Base-by-base conservation (phyloP, 2,329 filamentous ascomycete species). In the Colletotrichum plurivorum region DNA sequence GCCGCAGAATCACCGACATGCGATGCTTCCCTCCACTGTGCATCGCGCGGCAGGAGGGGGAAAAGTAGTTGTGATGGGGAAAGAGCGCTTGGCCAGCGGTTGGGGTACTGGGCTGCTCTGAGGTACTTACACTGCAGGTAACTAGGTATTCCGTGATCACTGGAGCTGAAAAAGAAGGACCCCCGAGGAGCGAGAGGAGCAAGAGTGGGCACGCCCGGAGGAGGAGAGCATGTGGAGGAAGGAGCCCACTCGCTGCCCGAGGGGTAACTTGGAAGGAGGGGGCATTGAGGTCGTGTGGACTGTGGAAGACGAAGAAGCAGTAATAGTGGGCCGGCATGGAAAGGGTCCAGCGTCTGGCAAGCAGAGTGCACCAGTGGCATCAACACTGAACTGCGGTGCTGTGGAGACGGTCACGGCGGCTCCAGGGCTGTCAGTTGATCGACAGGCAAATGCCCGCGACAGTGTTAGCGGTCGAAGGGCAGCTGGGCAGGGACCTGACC, bases 311-410 rank as follows among this genome's bases (percentile, higher is more conserved):
- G 8, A 45, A 36, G 58, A 22, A 62, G 49, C 43, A 41, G 46
- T 46, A 18, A 51, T 9, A 18, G 64, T 67, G 64, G 59, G 31
- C 51, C 52, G n/a, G 4, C 15, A 46, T 49, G 6, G 25, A 64
- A 59, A 65, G 46, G 65, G 65, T 53, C 64, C 57, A 65, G 46
- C 53, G 65, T 53, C 64, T 64, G 57, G 51, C 43, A n/a, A 41
- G 58, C 58, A 63, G 63, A 63, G 25, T 63, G 31, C 22, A 25
- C 49, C 39, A 48, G 53, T 31, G 22, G 22, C 22, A 25, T 25
- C 52, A 53, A 55, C 48, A 31, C 63, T 57, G 55, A 63, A n/a
- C 48, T 46, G 15, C 60, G 54, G 57, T 62, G 52, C n/a, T 67
- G 31, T 45, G 60, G 48, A 36, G 53, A 22, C 36, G 52, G 41